Evolutionary conservation across 2,329 filamentous ascomycete species (phyloP).

Genomic region (Chlorencoelia australis): DNA sequence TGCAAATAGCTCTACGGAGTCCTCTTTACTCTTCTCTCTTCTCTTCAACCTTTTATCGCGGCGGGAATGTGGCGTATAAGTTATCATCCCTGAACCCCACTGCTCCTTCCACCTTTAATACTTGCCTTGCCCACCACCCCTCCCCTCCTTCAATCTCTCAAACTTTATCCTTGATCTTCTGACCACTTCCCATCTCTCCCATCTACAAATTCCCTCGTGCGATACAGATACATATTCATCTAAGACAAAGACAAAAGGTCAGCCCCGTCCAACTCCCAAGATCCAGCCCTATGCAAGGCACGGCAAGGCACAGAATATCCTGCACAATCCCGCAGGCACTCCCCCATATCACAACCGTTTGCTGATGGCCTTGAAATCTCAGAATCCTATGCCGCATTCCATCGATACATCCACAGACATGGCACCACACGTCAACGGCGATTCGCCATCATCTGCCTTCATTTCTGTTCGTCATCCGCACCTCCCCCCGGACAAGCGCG

Average conservation of each 20-base stretch:
- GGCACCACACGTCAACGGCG: conserved; percentile 40
- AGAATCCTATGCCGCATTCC: conserved; percentile 13
- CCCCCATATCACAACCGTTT: not conserved
- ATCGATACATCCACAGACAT: conserved; percentile 19
- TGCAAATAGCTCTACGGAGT: no score
- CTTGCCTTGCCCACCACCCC: no score
- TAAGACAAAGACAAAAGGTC: conserved; percentile 1
- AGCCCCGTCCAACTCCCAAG: not conserved
- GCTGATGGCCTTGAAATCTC: not conserved
- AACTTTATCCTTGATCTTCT: conserved; percentile 1
- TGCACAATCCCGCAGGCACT: conserved; percentile 1
- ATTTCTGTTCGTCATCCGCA: conserved; percentile 33
- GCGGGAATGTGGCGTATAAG: no score
- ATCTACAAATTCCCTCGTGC: not conserved
- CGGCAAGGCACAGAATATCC: no score
- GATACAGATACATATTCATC: not conserved
- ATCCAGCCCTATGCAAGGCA: conserved; percentile 10
- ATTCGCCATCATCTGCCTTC: conserved; percentile 38
- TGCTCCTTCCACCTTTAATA: no score
- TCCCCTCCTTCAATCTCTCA: not conserved
- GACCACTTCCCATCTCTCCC: not conserved
- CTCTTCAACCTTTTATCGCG: no score
- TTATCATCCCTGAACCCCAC: no score
- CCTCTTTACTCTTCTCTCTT: no score
- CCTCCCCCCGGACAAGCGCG: conserved; percentile 1